phyloP scores from a whole-genome alignment of 75 land plant genomes.

The Pinus albicaulis region DNA sequence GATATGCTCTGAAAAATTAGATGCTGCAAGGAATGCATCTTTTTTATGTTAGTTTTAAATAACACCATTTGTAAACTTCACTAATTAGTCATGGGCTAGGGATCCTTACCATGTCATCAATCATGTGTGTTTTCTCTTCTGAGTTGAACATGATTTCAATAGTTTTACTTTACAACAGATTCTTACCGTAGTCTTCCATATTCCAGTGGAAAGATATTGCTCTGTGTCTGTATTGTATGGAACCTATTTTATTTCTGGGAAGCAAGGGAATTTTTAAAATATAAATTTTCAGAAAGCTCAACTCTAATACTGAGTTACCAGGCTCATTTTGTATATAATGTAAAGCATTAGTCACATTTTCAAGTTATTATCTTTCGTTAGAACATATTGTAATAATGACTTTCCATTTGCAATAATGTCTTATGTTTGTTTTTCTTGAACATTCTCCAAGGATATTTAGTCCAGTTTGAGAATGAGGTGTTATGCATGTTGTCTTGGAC shows the following conservation, averaged over 20 bases:
- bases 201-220: conserved; percentile 5
- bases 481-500: not conserved
- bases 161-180: not conserved
- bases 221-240: not conserved
- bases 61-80: not conserved
- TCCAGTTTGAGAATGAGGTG: not conserved
- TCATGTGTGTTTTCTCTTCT: not conserved
- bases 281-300: not conserved
- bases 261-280: not conserved
- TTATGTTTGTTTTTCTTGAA: not conserved
- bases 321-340: not conserved
- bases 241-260: not conserved
- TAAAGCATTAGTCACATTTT: not conserved
- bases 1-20: not conserved
- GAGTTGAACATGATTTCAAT: not conserved
- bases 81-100: not conserved
- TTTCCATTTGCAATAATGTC: not conserved
- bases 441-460: not conserved
- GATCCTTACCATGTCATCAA: not conserved
- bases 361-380: not conserved
- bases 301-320: not conserved
- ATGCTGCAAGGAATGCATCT: conserved; percentile 1
- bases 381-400: not conserved
- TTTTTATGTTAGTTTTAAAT: not conserved
- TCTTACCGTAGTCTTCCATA: not conserved